Conservation (phyloP, 202 grass and related monocot species). For the Sporobolus alterniflorus region DNA sequence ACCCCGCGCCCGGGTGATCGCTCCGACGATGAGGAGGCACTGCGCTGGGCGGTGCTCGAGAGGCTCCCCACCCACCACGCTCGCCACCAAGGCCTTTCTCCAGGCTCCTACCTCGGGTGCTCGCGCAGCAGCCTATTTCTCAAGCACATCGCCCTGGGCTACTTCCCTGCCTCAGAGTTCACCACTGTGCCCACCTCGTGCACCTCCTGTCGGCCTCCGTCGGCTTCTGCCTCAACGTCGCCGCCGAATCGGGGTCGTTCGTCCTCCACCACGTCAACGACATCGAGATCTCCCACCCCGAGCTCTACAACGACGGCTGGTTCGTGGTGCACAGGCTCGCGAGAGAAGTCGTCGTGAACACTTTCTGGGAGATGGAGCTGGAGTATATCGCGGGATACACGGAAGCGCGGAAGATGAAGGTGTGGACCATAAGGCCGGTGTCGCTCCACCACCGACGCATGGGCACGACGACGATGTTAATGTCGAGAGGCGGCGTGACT, state of each 20-base stretch:
- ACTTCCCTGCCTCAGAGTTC: conserved; percentile 62
- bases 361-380: no score
- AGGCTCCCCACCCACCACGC: no score
- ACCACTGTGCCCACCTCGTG: conserved; percentile 24
- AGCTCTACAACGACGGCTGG: conserved; percentile 77
- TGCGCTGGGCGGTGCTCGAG: no score
- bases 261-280: conserved; percentile 50
- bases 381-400: no score
- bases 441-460: no score
- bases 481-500: no score
- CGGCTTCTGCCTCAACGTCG: conserved; percentile 67
- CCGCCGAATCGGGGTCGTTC: conserved; percentile 33
- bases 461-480: no score
- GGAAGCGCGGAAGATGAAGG: no score
- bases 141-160: conserved; percentile 70
- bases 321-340: conserved; percentile 74
- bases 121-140: conserved; percentile 52
- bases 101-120: conserved; percentile 61
- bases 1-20: no score
- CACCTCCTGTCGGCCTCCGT: conserved; percentile 64
- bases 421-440: no score
- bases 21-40: no score
- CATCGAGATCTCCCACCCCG: conserved; percentile 61
- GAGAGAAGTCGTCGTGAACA: no score
- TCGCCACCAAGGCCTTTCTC: conserved; percentile 60